Conservation (phyloP, 2,329 filamentous ascomycete species). For the Trichoderma citrinoviride region DNA sequence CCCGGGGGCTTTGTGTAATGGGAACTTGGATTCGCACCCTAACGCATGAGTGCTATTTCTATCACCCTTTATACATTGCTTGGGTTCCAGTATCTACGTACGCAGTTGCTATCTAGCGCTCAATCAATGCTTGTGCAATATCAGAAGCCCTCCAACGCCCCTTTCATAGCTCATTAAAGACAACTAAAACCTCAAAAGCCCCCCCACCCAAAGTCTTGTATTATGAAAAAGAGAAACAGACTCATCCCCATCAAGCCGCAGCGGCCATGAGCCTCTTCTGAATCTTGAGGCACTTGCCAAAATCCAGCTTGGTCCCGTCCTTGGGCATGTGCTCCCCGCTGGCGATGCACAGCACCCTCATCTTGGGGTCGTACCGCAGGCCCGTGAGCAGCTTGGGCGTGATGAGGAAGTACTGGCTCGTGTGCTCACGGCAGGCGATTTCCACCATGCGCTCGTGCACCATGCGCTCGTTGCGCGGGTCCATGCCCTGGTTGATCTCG, state of each 20-base stretch:
- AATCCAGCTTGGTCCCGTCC: constrained; percentile 52
- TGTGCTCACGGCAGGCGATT: constrained; percentile 83
- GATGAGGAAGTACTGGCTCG: constrained; percentile 91
- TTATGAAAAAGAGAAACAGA: background rate
- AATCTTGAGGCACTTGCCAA: constrained; percentile 44
- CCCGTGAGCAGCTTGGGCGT: constrained; percentile 90
- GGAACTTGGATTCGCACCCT: too few species aligned
- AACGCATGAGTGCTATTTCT: too few species aligned
- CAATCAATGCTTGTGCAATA: too few species aligned
- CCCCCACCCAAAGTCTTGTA: background rate
- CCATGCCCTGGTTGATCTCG: constrained; percentile 99
- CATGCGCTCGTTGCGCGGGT: constrained; percentile 96
- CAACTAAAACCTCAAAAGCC: background rate
- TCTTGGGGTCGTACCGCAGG: constrained; percentile 81
- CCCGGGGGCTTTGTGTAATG: too few species aligned
- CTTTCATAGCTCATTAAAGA: background rate
- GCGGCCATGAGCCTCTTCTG: constrained; percentile 42
- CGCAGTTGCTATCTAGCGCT: too few species aligned
- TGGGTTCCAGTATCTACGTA: too few species aligned
- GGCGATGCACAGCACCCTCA: constrained; percentile 92
- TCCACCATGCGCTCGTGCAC: constrained; percentile 98
- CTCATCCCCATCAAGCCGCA: background rate
- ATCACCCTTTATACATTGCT: too few species aligned
- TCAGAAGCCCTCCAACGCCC: too few species aligned
- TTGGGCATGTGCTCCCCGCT: constrained; percentile 73